Percentiles rank a stretch among this genome's conserved stretches.
Conservation (phyloP, 768 basidiomycete genomes). For the Xerocomus spinulosus region DNA sequence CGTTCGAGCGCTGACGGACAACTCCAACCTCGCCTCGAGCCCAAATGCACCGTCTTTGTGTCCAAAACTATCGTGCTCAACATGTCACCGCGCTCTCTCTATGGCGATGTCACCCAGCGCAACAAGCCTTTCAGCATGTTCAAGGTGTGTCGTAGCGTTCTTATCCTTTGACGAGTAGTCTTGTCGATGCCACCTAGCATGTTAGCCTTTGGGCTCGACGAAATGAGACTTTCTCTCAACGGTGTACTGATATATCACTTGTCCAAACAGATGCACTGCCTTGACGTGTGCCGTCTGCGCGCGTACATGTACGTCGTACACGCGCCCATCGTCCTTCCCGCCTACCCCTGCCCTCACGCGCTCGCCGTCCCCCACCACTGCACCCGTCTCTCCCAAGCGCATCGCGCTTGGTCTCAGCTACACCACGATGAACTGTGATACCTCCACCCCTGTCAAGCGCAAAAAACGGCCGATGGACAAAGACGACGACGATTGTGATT, state of each 20-base stretch:
- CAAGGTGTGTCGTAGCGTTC: constrained; percentile 16
- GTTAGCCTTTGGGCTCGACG: not conserved
- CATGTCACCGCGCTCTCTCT: constrained; percentile 28
- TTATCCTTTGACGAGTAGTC: not conserved
- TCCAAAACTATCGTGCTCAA: constrained; percentile 25
- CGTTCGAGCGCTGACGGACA: constrained; percentile 15
- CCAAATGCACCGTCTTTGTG: not conserved
- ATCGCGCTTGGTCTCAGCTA: constrained; percentile 21
- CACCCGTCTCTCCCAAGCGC: constrained; percentile 28
- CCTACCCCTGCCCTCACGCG: constrained; percentile 36
- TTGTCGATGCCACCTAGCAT: not conserved
- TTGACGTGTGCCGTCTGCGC: constrained; percentile 35
- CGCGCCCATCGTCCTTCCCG: constrained; percentile 29
- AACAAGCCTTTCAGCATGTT: constrained; percentile 10
- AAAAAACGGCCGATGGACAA: constrained; percentile 26
- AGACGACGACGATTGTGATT: constrained; percentile 12
- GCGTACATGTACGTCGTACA: constrained; percentile 35
- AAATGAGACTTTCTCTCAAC: not conserved
- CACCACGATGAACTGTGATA: constrained; percentile 21
- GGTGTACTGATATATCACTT: constrained; percentile 5
- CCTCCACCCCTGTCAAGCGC: constrained; percentile 17
- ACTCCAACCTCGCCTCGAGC: constrained; percentile 14
- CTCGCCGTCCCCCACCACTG: constrained; percentile 26
- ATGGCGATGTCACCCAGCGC: constrained; percentile 14
- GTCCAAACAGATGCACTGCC: constrained; percentile 28